A percentile compares a stretch with the other conserved stretches of the same genome.
These are phyloP conservation scores for Entomortierella beljakovae DNA, from an alignment of 192 early-diverging fungal genomes.

Conservation along the genomic window DNA sequence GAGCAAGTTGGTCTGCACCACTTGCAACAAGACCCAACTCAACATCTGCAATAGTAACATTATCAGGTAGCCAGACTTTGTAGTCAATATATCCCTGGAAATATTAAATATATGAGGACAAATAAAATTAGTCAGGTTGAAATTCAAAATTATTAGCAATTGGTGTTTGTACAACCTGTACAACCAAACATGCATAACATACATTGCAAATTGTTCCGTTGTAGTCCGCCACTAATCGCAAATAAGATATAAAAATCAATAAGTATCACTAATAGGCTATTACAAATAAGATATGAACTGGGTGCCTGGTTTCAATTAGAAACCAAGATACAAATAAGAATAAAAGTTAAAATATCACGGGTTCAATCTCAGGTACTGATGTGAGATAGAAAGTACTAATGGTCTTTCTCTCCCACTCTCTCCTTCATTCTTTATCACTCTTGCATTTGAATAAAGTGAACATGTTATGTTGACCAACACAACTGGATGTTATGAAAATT, in stretches of 20 bases:
- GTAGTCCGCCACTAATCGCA: constrained; percentile 32
- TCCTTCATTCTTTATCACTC: no score
- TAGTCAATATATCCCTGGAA: constrained; percentile 46
- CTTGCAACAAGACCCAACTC: constrained; percentile 9
- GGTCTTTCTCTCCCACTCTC: no score
- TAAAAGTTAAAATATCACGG: no score
- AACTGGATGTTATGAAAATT: no score
- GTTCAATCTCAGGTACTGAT: no score
- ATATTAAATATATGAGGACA: not conserved
- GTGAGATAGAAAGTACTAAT: no score
- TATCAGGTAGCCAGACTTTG: constrained; percentile 39
- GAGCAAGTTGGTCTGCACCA: constrained; percentile 2
- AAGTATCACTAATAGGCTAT: no score
- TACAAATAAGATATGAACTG: no score
- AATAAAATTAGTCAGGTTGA: not conserved
- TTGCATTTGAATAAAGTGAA: no score
- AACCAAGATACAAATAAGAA: no score
- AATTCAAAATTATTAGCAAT: not conserved
- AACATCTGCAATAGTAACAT: not conserved
- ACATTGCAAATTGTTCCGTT: constrained; percentile 47
- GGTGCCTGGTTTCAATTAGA: no score
- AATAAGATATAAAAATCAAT: not conserved
- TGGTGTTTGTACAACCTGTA: not conserved
- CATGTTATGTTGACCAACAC: no score
- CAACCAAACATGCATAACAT: constrained; percentile 1